These are phyloP conservation scores for Dianthus caryophyllus DNA, from an alignment of 148 eudicot genomes.

Conservation along the genomic window DNA sequence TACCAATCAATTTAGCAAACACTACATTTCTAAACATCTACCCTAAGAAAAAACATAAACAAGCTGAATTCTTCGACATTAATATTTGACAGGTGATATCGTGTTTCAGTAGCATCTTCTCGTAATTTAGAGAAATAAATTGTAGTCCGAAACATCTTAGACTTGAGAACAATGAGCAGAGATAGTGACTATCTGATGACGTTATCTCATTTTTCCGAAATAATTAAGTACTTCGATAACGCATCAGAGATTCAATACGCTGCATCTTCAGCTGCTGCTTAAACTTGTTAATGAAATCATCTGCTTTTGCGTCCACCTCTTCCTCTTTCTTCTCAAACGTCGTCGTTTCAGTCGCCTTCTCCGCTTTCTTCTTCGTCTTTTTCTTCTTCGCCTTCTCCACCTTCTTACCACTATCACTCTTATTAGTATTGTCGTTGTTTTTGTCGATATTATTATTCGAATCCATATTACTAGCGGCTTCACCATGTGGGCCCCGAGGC, in stretches of 20 bases:
- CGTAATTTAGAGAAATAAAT: too few species aligned
- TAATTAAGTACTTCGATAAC: constrained; percentile 26
- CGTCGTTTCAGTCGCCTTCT: constrained; percentile 21
- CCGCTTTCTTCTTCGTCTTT: constrained; percentile 21
- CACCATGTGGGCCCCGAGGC: background rate
- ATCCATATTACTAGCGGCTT: too few species aligned
- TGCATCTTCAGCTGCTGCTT: constrained; percentile 76
- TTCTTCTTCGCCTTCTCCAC: constrained; percentile 3
- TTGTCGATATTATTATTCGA: too few species aligned
- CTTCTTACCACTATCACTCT: background rate
- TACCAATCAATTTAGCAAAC: background rate
- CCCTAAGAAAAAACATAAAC: background rate
- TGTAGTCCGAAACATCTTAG: too few species aligned
- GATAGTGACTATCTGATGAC: too few species aligned
- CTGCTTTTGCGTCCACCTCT: constrained; percentile 65
- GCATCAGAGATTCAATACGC: constrained; percentile 58
- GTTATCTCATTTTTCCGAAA: too few species aligned
- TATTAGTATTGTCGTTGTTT: background rate
- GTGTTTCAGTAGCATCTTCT: too few species aligned
- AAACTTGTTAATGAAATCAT: constrained; percentile 62
- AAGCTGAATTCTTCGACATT: too few species aligned
- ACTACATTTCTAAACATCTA: background rate
- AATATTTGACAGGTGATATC: too few species aligned
- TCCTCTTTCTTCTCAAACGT: constrained; percentile 27
- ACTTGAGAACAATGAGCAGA: too few species aligned